These are phyloP conservation scores for Psilocybe cyanescens DNA, from an alignment of 768 basidiomycete genomes.

Conservation along the genomic window DNA sequence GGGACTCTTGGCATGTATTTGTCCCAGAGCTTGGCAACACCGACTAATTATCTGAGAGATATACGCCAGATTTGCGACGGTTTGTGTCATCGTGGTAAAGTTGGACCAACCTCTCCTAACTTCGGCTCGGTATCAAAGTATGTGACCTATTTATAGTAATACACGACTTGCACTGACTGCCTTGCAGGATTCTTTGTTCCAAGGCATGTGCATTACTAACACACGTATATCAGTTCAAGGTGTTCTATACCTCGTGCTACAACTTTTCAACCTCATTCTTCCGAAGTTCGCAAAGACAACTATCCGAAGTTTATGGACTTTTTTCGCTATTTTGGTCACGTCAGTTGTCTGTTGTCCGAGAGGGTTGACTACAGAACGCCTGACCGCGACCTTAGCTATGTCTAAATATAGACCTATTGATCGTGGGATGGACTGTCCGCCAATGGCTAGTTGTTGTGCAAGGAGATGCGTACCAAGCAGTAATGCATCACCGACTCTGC, in stretches of 20 bases:
- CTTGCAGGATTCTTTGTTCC: slow-evolving; percentile 6
- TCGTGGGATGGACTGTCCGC: slow-evolving; percentile 21
- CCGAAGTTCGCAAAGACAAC: slow-evolving; percentile 26
- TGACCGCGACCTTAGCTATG: slow-evolving; percentile 14
- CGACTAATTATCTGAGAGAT: background rate
- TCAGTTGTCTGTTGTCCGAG: slow-evolving; percentile 14
- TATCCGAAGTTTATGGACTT: slow-evolving; percentile 23
- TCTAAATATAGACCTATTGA: slow-evolving; percentile 11
- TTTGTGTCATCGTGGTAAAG: slow-evolving; percentile 7
- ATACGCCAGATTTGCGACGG: slow-evolving; percentile 1
- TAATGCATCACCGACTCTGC: background rate
- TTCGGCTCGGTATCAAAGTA: background rate
- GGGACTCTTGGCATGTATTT: background rate
- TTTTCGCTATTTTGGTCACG: slow-evolving; percentile 16
- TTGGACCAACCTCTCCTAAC: background rate
- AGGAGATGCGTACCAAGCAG: slow-evolving; percentile 13
- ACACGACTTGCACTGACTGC: background rate
- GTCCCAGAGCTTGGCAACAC: background rate
- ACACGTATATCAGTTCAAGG: background rate
- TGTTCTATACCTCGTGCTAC: slow-evolving; percentile 13
- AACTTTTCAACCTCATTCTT: slow-evolving; percentile 14
- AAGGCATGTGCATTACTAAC: background rate
- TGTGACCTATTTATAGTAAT: slow-evolving; percentile 3
- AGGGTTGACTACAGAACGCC: slow-evolving; percentile 15
- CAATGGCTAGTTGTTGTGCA: slow-evolving; percentile 16